phyloP scores from a whole-genome alignment of 495 filamentous ascomycete genomes.

The Trichoderma erinaceum region DNA sequence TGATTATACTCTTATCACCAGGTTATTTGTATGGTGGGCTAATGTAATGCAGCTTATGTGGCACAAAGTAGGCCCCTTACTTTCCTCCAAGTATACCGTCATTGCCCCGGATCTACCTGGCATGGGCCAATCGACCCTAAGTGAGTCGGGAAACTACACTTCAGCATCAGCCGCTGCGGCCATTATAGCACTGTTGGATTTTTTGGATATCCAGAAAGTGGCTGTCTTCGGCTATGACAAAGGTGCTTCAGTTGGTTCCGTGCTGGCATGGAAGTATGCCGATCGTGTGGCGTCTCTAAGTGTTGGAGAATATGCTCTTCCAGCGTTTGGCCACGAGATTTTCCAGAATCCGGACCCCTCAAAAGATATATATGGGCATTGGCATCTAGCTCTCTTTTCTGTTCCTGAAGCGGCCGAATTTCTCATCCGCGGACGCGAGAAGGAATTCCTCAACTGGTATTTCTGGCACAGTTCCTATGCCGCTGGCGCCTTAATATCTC shows the following conservation, averaged over 20 bases:
- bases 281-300: conserved; percentile 25
- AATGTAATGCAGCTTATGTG: background rate
- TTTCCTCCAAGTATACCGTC: conserved; percentile 3
- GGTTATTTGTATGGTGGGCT: background rate
- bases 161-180: background rate
- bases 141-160: background rate
- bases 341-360: conserved; percentile 22
- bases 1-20: background rate
- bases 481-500: background rate
- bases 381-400: conserved; percentile 40
- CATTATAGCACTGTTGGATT: background rate
- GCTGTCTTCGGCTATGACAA: conserved; percentile 32
- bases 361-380: conserved; percentile 34
- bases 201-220: background rate
- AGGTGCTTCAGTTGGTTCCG: conserved; percentile 32
- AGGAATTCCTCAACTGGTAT: conserved; percentile 38
- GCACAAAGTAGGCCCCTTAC: background rate
- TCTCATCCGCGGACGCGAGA: conserved; percentile 34
- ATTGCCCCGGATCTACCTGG: background rate
- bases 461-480: conserved; percentile 29
- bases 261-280: conserved; percentile 29
- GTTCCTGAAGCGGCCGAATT: conserved; percentile 39
- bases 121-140: conserved; percentile 3
- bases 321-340: conserved; percentile 34
- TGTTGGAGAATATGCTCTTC: conserved; percentile 33